phyloP scores from a whole-genome alignment of 805 yeast genomes.

The Teunomyces tritomae region DNA sequence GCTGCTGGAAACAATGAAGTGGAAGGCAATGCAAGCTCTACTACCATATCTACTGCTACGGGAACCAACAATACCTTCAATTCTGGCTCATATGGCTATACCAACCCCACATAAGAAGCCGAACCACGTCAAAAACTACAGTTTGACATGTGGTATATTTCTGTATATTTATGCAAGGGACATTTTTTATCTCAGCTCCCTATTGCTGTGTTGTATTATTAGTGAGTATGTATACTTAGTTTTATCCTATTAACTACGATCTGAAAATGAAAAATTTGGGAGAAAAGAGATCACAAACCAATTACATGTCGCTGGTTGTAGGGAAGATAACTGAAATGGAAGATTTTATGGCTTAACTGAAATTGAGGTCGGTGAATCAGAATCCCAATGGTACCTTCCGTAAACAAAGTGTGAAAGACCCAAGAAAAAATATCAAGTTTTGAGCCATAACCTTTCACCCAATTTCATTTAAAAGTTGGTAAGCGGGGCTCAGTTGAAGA shows the following conservation, averaged over 20 bases:
- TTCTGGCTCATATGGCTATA: conserved; percentile 3
- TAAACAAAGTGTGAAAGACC: not conserved
- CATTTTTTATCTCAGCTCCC: not conserved
- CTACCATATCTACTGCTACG: not conserved
- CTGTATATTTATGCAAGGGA: conserved; percentile 2
- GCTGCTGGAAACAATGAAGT: not conserved
- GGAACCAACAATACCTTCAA: not conserved
- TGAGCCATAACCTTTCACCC: not conserved
- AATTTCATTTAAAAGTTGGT: not conserved
- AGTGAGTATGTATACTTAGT: not conserved
- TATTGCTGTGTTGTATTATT: conserved; percentile 2
- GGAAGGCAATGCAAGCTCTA: not conserved
- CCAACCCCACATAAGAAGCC: conserved; percentile 2
- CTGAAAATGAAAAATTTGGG: not conserved
- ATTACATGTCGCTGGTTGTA: no score
- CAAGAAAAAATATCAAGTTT: not conserved
- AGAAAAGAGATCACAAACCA: not conserved
- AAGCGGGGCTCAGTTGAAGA: not conserved
- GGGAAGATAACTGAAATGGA: not conserved
- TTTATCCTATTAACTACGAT: not conserved
- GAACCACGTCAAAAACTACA: not conserved
- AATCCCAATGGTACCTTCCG: not conserved
- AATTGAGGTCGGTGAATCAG: not conserved
- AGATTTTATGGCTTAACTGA: not conserved
- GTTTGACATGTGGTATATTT: not conserved